Conservation (phyloP, 2,329 filamentous ascomycete genomes). For the Fusarium continuum region DNA sequence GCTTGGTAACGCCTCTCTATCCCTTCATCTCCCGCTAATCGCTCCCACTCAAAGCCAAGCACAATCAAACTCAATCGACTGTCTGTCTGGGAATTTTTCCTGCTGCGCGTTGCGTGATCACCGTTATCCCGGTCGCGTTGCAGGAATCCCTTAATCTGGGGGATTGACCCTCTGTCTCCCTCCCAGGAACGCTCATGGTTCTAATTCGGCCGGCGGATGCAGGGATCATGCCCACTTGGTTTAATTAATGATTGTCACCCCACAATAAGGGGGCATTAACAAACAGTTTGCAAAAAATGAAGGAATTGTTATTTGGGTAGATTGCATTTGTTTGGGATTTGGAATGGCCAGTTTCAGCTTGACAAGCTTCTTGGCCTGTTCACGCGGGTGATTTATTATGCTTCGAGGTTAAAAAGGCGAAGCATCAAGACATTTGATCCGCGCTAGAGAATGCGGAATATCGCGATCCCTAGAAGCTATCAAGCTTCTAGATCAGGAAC, state of each 20-base stretch:
- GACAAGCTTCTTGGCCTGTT: neutral
- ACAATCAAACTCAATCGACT: neutral
- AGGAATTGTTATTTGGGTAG: neutral
- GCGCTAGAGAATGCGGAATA: neutral
- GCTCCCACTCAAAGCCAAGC: neutral
- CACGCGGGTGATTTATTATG: neutral
- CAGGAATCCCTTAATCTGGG: conserved; percentile 20
- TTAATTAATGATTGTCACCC: conserved; percentile 37
- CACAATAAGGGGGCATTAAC: conserved; percentile 26
- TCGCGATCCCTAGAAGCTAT: neutral
- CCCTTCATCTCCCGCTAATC: conserved; percentile 12
- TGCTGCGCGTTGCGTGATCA: conserved; percentile 15
- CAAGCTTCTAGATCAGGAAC: conserved; percentile 9
- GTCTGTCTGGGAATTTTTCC: conserved; percentile 1
- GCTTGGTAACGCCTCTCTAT: conserved; percentile 20
- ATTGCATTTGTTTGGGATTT: conserved; percentile 20
- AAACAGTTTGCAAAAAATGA: neutral
- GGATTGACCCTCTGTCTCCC: conserved; percentile 8
- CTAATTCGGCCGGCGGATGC: neutral
- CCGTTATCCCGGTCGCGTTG: conserved; percentile 18
- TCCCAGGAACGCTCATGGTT: neutral
- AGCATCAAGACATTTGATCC: neutral
- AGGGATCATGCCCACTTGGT: conserved; percentile 36
- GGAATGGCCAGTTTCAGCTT: conserved; percentile 35
- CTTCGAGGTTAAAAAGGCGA: neutral